phyloP scores from a whole-genome alignment of 2,329 filamentous ascomycete species.

The Sarocladium oryzae region DNA sequence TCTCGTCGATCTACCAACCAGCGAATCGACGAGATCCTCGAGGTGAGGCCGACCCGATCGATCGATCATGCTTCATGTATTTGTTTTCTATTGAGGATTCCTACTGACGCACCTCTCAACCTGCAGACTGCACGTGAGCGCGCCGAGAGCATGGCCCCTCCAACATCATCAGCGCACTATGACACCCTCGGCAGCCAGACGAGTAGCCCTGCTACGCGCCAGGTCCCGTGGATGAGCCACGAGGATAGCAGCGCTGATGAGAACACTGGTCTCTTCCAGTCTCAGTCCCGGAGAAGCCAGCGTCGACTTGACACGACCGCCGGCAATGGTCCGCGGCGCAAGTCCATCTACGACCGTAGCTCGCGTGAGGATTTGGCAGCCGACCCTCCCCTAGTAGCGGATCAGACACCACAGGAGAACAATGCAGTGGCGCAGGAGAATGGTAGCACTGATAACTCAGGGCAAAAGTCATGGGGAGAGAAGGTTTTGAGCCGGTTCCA shows the following conservation, averaged over 20 bases:
- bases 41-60: constrained; percentile 36
- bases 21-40: constrained; percentile 39
- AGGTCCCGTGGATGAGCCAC: neutral
- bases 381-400: constrained; percentile 1
- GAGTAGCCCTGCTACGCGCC: neutral
- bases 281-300: neutral
- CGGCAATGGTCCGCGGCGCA: neutral
- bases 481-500: constrained; percentile 40
- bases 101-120: neutral
- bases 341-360: neutral
- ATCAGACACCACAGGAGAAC: neutral
- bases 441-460: constrained; percentile 14
- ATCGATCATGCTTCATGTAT: no score
- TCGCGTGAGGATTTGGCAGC: neutral
- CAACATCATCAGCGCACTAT: constrained; percentile 12
- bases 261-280: constrained; percentile 21
- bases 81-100: no score
- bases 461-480: constrained; percentile 44
- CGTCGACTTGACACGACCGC: neutral
- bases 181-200: constrained; percentile 11
- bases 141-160: constrained; percentile 31
- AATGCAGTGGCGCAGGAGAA: neutral
- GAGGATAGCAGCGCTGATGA: constrained; percentile 26
- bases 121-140: constrained; percentile 35
- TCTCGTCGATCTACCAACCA: constrained; percentile 25